Base-by-base conservation (phyloP, 345 rosid genomes). In the Zanthoxylum bungeanum region DNA sequence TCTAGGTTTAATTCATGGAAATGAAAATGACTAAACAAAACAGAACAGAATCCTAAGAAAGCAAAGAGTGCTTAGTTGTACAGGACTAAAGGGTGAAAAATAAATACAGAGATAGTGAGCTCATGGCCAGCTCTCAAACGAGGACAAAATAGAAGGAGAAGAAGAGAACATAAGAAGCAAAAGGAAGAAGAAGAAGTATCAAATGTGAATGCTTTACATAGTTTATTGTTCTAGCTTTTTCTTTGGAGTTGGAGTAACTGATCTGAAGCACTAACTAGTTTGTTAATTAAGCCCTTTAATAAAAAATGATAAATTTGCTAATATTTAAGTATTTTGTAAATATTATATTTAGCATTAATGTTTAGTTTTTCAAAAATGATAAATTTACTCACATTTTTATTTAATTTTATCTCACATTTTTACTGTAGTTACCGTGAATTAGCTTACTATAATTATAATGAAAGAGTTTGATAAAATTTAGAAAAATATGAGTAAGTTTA, bases 61-160 rank as follows among this genome's bases (percentile, higher is more conserved):
- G 34, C 30, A 22, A 50, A 17, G 24, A 42, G 1, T 3, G 49
- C 66, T 17, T 30, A 19, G 68, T 14, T 42, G 47, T 21, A n/a
- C n/a, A n/a, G n/a, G n/a, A n/a, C n/a, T n/a, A 60, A 60, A 21
- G 12, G 42, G 11, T 33, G 69, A 24, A 2, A 55, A 46, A 46
- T 57, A 72, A 76, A 51, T 58, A 47, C 28, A 33, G 44, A 9
- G 50, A 5, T 5, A 21, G 4, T 7, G 4, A 30, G 16, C 40
- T 74, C 17, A 14, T 44, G 49, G 70, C 4, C 55, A 60, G 71
- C 74, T 73, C 50, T 50, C 16, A 55, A 58, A 62, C 31, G n/a
- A 58, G 66, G 73, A 78, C 69, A 69, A 74, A 78, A 42, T 12
- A 58, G 80, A 76, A 74, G 55, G 24, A 60, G 57, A 64, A 50